A percentile compares a stretch with the other conserved stretches of the same genome.
These are phyloP conservation scores for Aspergillus puulaauensis DNA, from an alignment of 2,329 filamentous ascomycete genomes.

Conservation along the genomic window DNA sequence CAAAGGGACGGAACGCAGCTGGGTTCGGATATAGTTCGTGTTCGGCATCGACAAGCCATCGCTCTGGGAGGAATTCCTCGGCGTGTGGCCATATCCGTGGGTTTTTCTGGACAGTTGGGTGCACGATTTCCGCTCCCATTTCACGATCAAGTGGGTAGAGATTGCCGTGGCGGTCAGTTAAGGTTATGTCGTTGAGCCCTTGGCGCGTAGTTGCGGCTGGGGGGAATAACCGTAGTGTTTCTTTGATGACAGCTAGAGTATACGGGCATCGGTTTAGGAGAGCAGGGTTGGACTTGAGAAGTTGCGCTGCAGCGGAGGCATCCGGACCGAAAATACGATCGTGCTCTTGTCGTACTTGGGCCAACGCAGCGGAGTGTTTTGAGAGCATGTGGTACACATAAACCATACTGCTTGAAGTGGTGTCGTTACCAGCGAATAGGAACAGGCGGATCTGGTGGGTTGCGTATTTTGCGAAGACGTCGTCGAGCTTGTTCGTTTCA, in stretches of 20 bases:
- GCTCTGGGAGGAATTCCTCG: constrained; percentile 9
- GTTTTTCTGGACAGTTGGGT: constrained; percentile 3
- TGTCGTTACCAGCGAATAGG: constrained; percentile 1
- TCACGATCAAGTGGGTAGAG: background rate
- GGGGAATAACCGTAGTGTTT: constrained; percentile 12
- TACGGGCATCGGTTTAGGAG: constrained; percentile 8
- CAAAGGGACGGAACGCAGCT: constrained; percentile 13
- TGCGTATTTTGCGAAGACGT: background rate
- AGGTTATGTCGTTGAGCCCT: background rate
- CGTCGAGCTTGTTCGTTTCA: background rate
- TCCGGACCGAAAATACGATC: constrained; percentile 7
- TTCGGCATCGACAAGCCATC: constrained; percentile 1
- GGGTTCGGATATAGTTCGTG: background rate
- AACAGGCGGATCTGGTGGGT: background rate
- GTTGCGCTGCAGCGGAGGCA: background rate
- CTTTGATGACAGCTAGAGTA: constrained; percentile 14
- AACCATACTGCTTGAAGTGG: constrained; percentile 2
- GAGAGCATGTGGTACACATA: constrained; percentile 3
- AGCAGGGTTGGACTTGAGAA: background rate
- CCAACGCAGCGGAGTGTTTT: constrained; percentile 5
- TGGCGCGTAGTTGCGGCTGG: background rate
- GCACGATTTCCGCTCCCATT: background rate
- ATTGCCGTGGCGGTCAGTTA: background rate
- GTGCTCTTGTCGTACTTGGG: constrained; percentile 9
- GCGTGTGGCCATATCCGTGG: constrained; percentile 1